These are phyloP conservation scores for Coemansia sp. DNA, from an alignment of 192 early-diverging fungal genomes.

Conservation along the genomic window DNA sequence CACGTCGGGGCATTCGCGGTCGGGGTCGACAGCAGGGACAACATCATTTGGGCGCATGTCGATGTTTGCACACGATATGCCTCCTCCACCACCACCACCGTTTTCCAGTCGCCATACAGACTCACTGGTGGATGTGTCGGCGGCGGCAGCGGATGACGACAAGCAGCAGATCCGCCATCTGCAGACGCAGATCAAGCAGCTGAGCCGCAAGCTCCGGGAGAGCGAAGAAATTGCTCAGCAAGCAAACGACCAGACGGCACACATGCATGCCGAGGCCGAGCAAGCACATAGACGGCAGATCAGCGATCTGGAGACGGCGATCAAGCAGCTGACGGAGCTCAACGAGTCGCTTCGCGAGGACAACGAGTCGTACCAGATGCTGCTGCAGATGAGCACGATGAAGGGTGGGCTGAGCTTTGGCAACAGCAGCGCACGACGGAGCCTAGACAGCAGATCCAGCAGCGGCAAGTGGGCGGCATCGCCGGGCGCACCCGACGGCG, in stretches of 20 bases:
- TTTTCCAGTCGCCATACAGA: neutral
- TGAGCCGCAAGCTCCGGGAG: slow-evolving; percentile 35
- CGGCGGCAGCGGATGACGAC: no score
- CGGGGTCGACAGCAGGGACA: slow-evolving; percentile 12
- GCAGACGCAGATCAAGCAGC: slow-evolving; percentile 32
- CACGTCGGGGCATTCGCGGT: slow-evolving; percentile 12
- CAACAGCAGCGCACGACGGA: slow-evolving; percentile 35
- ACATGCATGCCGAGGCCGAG: slow-evolving; percentile 29
- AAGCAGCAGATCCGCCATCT: neutral
- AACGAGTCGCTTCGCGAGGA: slow-evolving; percentile 74
- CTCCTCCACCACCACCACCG: slow-evolving; percentile 15
- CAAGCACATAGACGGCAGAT: slow-evolving; percentile 22
- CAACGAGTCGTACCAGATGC: slow-evolving; percentile 77
- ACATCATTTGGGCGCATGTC: slow-evolving; percentile 9
- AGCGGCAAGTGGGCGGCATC: slow-evolving; percentile 31
- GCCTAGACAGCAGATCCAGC: slow-evolving; percentile 49
- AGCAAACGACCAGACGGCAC: slow-evolving; percentile 24
- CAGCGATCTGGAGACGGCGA: slow-evolving; percentile 59
- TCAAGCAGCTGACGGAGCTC: slow-evolving; percentile 63
- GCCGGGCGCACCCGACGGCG: slow-evolving; percentile 18
- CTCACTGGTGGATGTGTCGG: neutral
- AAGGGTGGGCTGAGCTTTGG: slow-evolving; percentile 70
- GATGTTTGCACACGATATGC: slow-evolving; percentile 32
- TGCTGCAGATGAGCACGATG: slow-evolving; percentile 79
- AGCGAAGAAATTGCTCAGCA: slow-evolving; percentile 37